Evolutionary conservation across 306 rosid species (phyloP).

Genomic region (Pyrus bretschneideri): DNA sequence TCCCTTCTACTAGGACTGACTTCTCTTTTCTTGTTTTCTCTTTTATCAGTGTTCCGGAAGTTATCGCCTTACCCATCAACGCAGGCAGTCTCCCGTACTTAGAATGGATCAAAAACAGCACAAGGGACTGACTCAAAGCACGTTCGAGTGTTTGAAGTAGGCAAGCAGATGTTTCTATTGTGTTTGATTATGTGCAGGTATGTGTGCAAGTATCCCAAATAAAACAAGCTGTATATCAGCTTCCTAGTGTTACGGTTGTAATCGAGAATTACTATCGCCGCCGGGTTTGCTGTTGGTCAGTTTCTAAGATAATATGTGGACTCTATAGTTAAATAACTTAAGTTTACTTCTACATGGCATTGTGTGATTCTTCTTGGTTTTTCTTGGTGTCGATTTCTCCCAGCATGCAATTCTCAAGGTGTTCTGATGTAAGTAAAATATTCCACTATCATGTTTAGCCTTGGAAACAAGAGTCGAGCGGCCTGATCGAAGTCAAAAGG

Average conservation of each 20-base stretch:
- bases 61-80: conserved; percentile 76
- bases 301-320: not conserved
- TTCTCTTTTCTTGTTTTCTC: conserved; percentile 12
- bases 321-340: no score
- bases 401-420: no score
- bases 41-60: conserved; percentile 79
- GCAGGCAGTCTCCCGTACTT: conserved; percentile 72
- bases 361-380: not conserved
- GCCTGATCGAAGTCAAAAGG: not conserved
- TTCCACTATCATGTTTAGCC: no score
- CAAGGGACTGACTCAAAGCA: conserved; percentile 52
- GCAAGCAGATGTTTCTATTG: not conserved
- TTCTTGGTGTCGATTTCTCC: no score
- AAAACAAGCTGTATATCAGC: not conserved
- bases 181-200: not conserved
- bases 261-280: not conserved
- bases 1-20: not conserved
- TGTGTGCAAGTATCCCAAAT: not conserved
- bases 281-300: not conserved
- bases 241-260: not conserved
- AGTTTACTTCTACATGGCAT: not conserved
- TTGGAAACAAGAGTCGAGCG: not conserved
- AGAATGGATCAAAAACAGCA: conserved; percentile 87
- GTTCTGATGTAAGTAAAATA: no score
- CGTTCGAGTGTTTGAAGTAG: not conserved